Evolutionary conservation across 2,329 filamentous ascomycete species (phyloP).

Genomic region (Trichoderma lentiforme): DNA sequence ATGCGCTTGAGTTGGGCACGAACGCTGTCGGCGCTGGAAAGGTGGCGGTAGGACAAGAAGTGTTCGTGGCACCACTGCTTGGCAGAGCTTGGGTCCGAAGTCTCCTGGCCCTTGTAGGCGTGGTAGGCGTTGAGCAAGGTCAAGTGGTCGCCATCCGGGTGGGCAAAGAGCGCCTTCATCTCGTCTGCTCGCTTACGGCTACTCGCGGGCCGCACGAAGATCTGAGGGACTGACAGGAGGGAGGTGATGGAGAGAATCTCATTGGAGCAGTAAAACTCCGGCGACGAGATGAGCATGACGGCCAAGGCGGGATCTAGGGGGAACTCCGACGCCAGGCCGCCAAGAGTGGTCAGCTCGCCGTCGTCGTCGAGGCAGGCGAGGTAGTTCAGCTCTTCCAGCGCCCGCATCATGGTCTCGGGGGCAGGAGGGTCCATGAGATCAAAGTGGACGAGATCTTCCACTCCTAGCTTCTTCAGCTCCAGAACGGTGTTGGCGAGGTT

Average conservation of each 20-base stretch:
- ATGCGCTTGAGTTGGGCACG: slow-evolving; percentile 88
- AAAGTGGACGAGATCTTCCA: slow-evolving; percentile 95
- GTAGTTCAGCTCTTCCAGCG: slow-evolving; percentile 95
- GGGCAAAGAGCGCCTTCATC: slow-evolving; percentile 93
- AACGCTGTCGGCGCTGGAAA: slow-evolving; percentile 92
- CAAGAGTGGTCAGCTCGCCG: slow-evolving; percentile 83
- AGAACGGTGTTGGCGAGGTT: slow-evolving; percentile 94
- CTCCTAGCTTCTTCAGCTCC: slow-evolving; percentile 94
- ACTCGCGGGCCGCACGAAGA: slow-evolving; percentile 83
- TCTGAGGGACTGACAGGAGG: slow-evolving; percentile 87
- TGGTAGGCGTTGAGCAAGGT: slow-evolving; percentile 98
- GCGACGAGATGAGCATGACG: slow-evolving; percentile 96
- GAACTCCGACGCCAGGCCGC: slow-evolving; percentile 87
- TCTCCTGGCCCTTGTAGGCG: slow-evolving; percentile 77
- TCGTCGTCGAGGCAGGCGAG: slow-evolving; percentile 95
- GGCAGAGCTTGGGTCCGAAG: slow-evolving; percentile 58
- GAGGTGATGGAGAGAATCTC: slow-evolving; percentile 95
- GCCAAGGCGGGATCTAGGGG: slow-evolving; percentile 90
- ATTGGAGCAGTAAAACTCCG: slow-evolving; percentile 98
- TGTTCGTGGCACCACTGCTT: slow-evolving; percentile 97
- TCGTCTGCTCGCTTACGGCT: slow-evolving; percentile 90
- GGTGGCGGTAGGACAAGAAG: slow-evolving; percentile 83
- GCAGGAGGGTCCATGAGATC: slow-evolving; percentile 98
- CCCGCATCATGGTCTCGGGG: slow-evolving; percentile 97
- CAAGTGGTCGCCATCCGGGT: slow-evolving; percentile 90